phyloP scores from a whole-genome alignment of 169 alveolate species.

The Miamiensis avidus region DNA sequence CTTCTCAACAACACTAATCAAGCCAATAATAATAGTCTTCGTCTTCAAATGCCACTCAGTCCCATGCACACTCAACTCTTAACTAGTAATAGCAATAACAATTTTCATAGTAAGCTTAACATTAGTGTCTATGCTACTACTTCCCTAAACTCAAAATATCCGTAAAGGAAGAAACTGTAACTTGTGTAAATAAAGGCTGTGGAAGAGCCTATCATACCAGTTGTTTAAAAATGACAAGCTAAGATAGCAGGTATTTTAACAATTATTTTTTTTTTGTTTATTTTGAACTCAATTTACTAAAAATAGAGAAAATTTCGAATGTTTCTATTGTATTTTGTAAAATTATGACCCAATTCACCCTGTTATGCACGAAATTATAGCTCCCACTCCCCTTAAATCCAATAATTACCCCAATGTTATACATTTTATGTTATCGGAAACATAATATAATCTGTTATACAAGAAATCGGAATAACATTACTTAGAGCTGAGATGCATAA shows the following conservation, averaged over 20 bases:
- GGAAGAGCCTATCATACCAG: neutral
- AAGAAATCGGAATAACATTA: conserved; percentile 4
- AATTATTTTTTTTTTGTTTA: no score
- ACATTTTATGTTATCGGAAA: neutral
- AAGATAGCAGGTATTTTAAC: no score
- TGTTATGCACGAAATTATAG: neutral
- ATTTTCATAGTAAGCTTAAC: neutral
- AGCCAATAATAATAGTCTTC: no score
- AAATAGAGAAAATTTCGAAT: neutral
- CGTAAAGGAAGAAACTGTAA: neutral
- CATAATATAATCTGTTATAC: neutral
- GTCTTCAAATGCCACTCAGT: no score
- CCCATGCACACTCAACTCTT: no score
- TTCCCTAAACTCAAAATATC: neutral
- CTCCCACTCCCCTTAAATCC: neutral
- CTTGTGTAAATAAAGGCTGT: neutral
- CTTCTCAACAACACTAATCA: no score
- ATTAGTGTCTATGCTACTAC: neutral
- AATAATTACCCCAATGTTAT: neutral
- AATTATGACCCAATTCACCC: neutral
- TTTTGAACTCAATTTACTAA: no score
- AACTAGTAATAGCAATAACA: neutral
- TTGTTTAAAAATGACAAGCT: neutral
- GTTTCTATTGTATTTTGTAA: neutral
- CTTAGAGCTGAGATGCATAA: conserved; percentile 41